phyloP scores from a whole-genome alignment of 1,284 basidiomycete genomes.

The Dichomitus squalens region DNA sequence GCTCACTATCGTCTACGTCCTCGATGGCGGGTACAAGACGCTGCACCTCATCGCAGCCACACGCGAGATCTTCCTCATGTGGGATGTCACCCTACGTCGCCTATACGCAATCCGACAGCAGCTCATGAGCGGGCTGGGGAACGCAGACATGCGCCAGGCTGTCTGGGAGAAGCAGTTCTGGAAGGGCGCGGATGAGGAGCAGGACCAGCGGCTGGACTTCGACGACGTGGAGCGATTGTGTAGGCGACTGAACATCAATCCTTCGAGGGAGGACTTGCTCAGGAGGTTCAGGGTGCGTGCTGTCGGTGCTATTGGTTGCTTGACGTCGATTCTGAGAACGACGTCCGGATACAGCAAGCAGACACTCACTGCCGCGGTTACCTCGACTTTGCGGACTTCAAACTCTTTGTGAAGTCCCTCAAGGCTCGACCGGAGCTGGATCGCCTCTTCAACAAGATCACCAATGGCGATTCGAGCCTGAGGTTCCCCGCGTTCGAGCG shows the following conservation, averaged over 20 bases:
- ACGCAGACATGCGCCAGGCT: slow-evolving; percentile 64
- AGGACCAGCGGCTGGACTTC: slow-evolving; percentile 69
- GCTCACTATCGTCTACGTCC: slow-evolving; percentile 79
- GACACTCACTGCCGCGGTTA: slow-evolving; percentile 66
- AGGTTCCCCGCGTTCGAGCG: slow-evolving; percentile 58
- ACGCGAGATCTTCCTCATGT: slow-evolving; percentile 67
- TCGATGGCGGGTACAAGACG: slow-evolving; percentile 86
- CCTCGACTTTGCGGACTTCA: slow-evolving; percentile 86
- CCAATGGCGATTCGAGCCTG: slow-evolving; percentile 45
- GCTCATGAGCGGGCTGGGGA: slow-evolving; percentile 69
- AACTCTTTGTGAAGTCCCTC: slow-evolving; percentile 82
- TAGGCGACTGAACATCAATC: slow-evolving; percentile 72
- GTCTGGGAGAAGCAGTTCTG: slow-evolving; percentile 87
- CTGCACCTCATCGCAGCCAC: slow-evolving; percentile 87
- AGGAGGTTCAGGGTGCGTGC: slow-evolving; percentile 65
- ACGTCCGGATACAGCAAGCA: slow-evolving; percentile 53
- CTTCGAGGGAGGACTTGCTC: slow-evolving; percentile 61
- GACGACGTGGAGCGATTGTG: slow-evolving; percentile 81
- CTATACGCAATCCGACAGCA: slow-evolving; percentile 64
- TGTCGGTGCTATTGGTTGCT: background rate
- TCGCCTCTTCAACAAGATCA: slow-evolving; percentile 60
- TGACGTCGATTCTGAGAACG: background rate
- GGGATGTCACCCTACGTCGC: slow-evolving; percentile 63
- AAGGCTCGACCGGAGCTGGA: slow-evolving; percentile 86
- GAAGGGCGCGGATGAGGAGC: slow-evolving; percentile 63